Evolutionary conservation across 2,329 filamentous ascomycete genomes (phyloP).

Genomic region (Teratosphaeria nubilosa): DNA sequence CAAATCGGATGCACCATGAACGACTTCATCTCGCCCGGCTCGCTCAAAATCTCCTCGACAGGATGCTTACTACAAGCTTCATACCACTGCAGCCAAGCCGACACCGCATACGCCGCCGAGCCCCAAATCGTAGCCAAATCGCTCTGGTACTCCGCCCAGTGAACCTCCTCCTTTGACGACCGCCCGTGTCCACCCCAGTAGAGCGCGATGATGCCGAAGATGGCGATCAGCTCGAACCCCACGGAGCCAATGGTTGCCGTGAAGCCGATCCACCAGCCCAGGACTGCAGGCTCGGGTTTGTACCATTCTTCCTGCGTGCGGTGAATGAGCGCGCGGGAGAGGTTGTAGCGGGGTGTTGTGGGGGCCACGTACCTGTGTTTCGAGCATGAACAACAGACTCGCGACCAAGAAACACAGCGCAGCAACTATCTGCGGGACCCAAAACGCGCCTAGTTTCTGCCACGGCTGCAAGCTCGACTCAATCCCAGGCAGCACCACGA

Average conservation of each 20-base stretch:
- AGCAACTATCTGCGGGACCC: slow-evolving; percentile 19
- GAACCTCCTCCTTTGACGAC: neutral
- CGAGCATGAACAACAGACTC: slow-evolving; percentile 20
- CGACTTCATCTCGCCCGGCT: neutral
- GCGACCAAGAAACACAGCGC: slow-evolving; percentile 20
- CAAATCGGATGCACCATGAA: neutral
- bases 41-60: slow-evolving; percentile 1
- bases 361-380: slow-evolving; percentile 13
- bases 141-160: slow-evolving; percentile 14
- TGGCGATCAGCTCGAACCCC: slow-evolving; percentile 17
- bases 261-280: slow-evolving; percentile 24
- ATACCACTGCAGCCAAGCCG: slow-evolving; percentile 21
- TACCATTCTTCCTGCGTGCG: slow-evolving; percentile 13
- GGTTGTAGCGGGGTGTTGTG: neutral
- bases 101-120: slow-evolving; percentile 14
- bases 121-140: slow-evolving; percentile 20
- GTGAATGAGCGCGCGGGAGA: neutral
- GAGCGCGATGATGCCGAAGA: slow-evolving; percentile 5
- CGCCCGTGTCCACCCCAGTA: slow-evolving; percentile 3
- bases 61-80: slow-evolving; percentile 21
- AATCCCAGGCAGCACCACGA: slow-evolving; percentile 20
- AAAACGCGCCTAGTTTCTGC: slow-evolving; percentile 16
- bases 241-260: slow-evolving; percentile 18
- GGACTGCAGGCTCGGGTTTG: slow-evolving; percentile 11
- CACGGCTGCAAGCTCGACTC: slow-evolving; percentile 10